Evolutionary conservation across 257 asterid genomes (phyloP).

Genomic region (Catharanthus roseus): DNA sequence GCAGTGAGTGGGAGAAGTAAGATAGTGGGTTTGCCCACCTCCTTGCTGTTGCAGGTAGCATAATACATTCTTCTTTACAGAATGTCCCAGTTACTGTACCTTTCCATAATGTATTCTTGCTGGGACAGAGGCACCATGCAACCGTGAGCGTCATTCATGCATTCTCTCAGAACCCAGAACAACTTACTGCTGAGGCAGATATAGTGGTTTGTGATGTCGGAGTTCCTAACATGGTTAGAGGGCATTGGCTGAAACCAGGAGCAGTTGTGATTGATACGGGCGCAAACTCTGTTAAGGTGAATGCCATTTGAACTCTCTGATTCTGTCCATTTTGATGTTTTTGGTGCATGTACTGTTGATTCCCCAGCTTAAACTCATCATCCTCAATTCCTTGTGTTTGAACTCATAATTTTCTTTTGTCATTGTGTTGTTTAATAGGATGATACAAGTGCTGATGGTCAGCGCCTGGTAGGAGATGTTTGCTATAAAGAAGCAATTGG

Average conservation of each 20-base stretch:
- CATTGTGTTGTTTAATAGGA: slow-evolving; percentile 11
- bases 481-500: slow-evolving; percentile 20
- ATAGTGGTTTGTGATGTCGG: slow-evolving; percentile 29
- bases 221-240: slow-evolving; percentile 20
- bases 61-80: neutral
- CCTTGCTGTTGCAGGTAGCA: slow-evolving; percentile 29
- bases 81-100: neutral
- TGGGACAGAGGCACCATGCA: slow-evolving; percentile 29
- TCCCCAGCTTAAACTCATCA: neutral
- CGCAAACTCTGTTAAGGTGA: slow-evolving; percentile 22
- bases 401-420: too few species aligned
- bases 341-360: neutral
- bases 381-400: neutral
- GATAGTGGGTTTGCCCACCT: slow-evolving; percentile 24
- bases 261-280: slow-evolving; percentile 26
- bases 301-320: neutral
- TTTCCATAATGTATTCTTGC: slow-evolving; percentile 8
- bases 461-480: slow-evolving; percentile 23
- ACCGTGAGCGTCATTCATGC: slow-evolving; percentile 21
- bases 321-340: neutral
- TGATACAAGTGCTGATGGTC: neutral
- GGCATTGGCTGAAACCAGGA: slow-evolving; percentile 28
- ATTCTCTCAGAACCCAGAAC: slow-evolving; percentile 22
- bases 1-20: slow-evolving; percentile 24
- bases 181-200: slow-evolving; percentile 20